Evolutionary conservation across 805 yeast genomes (phyloP).

Genomic region (Candida ulmi): DNA sequence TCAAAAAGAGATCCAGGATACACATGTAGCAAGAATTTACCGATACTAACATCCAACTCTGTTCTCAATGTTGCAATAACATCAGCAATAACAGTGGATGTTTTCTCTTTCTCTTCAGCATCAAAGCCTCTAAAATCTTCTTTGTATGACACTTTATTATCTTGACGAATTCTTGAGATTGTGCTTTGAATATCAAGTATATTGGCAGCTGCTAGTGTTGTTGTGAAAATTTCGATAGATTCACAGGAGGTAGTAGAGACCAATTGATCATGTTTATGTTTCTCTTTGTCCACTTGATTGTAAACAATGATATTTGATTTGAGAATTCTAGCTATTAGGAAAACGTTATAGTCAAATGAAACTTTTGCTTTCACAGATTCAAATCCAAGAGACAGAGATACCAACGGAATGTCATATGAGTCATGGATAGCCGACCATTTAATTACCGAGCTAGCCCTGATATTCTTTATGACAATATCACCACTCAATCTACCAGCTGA

Average conservation of each 20-base stretch:
- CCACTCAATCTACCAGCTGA: slow-evolving; percentile 86
- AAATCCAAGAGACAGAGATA: slow-evolving; percentile 54
- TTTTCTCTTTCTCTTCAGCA: slow-evolving; percentile 5
- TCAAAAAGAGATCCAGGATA: slow-evolving; percentile 84
- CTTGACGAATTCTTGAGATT: slow-evolving; percentile 64
- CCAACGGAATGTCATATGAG: slow-evolving; percentile 55
- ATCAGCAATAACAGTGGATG: slow-evolving; percentile 20
- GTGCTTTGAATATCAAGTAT: slow-evolving; percentile 73
- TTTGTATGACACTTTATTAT: slow-evolving; percentile 62
- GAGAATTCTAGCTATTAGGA: slow-evolving; percentile 55
- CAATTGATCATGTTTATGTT: slow-evolving; percentile 53
- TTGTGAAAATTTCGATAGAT: slow-evolving; percentile 55
- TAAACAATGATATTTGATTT: slow-evolving; percentile 49
- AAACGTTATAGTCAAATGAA: slow-evolving; percentile 82
- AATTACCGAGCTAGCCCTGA: slow-evolving; percentile 58
- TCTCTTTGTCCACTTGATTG: slow-evolving; percentile 54
- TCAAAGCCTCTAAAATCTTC: slow-evolving; percentile 65
- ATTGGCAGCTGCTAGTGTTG: slow-evolving; percentile 84
- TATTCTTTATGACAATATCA: slow-evolving; percentile 39
- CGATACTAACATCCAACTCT: slow-evolving; percentile 56
- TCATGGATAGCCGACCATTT: slow-evolving; percentile 56
- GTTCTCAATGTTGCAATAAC: slow-evolving; percentile 48
- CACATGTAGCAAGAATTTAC: slow-evolving; percentile 52
- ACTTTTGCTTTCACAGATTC: slow-evolving; percentile 51
- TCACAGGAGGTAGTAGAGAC: slow-evolving; percentile 45